These are phyloP conservation scores for Torrubiellomyces zombiae DNA, from an alignment of 2,329 filamentous ascomycete genomes.

Conservation along the genomic window DNA sequence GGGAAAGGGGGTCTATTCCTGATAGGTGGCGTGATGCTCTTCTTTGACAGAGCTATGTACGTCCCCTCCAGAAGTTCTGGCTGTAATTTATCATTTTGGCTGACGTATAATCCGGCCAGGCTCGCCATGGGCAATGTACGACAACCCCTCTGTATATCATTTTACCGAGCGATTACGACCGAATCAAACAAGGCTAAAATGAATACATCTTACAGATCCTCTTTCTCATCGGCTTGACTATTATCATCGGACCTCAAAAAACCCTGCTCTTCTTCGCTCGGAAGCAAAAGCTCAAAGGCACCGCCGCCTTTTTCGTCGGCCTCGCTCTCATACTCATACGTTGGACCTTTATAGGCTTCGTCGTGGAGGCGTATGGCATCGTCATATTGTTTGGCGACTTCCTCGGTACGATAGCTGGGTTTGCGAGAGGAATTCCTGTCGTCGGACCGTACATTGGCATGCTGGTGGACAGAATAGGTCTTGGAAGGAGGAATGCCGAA, in stretches of 20 bases:
- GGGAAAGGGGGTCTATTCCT: conserved; percentile 77
- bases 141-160: conserved; percentile 3
- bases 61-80: too few relatives aligned
- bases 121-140: conserved; percentile 93
- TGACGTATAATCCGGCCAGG: too few relatives aligned
- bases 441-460: conserved; percentile 73
- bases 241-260: conserved; percentile 86
- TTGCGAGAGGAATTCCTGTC: conserved; percentile 70
- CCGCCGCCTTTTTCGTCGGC: conserved; percentile 69
- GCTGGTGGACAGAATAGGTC: conserved; percentile 51
- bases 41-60: conserved; percentile 93
- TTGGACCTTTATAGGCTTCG: conserved; percentile 84
- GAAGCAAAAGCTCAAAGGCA: conserved; percentile 82
- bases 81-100: too few relatives aligned
- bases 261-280: conserved; percentile 90
- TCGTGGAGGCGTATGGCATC: conserved; percentile 84
- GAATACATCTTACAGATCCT: conserved; percentile 51
- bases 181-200: conserved; percentile 4
- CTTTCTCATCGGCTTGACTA: conserved; percentile 88
- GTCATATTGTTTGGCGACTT: conserved; percentile 92
- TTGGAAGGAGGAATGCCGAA: conserved; percentile 57
- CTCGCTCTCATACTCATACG: conserved; percentile 72
- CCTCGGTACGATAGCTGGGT: conserved; percentile 77
- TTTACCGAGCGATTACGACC: conserved; percentile 4
- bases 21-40: conserved; percentile 82